phyloP scores from a whole-genome alignment of 2,329 filamentous ascomycete species.

The Scytalidium sp. region DNA sequence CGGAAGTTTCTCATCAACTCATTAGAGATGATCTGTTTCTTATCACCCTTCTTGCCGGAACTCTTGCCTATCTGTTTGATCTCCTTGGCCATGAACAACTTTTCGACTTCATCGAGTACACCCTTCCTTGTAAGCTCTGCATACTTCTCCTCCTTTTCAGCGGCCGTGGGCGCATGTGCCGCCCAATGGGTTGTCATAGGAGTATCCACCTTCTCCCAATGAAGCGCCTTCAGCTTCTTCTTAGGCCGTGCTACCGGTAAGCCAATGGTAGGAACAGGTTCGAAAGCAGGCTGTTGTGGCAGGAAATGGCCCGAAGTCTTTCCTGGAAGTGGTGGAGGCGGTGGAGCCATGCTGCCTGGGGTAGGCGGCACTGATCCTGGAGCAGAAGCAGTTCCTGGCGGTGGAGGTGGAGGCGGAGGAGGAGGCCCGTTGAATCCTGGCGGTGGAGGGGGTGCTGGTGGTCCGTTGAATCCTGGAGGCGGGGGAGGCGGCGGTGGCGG shows the following conservation, averaged over 20 bases:
- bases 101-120: constrained; percentile 96
- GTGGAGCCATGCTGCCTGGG: constrained; percentile 47
- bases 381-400: constrained; percentile 38
- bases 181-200: constrained; percentile 93
- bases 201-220: constrained; percentile 98
- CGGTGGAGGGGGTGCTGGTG: constrained; percentile 40
- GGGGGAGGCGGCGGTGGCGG: constrained; percentile 38
- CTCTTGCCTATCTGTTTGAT: constrained; percentile 80
- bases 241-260: constrained; percentile 85
- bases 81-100: constrained; percentile 95
- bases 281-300: constrained; percentile 54
- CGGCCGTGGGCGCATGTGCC: constrained; percentile 76
- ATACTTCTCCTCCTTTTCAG: constrained; percentile 94
- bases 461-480: constrained; percentile 33
- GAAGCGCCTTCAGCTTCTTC: constrained; percentile 98
- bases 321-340: constrained; percentile 62
- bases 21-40: constrained; percentile 93
- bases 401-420: too few species aligned
- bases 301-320: constrained; percentile 75
- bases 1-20: constrained; percentile 86
- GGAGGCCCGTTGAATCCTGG: too few species aligned
- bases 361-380: constrained; percentile 49
- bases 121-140: constrained; percentile 89
- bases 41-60: constrained; percentile 73
- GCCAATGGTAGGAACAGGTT: constrained; percentile 56